Evolutionary conservation across 2,329 filamentous ascomycete species (phyloP), one percentile per base, ranked within the genome.

Genomic region (Penicillium aurantiogriseum): DNA sequence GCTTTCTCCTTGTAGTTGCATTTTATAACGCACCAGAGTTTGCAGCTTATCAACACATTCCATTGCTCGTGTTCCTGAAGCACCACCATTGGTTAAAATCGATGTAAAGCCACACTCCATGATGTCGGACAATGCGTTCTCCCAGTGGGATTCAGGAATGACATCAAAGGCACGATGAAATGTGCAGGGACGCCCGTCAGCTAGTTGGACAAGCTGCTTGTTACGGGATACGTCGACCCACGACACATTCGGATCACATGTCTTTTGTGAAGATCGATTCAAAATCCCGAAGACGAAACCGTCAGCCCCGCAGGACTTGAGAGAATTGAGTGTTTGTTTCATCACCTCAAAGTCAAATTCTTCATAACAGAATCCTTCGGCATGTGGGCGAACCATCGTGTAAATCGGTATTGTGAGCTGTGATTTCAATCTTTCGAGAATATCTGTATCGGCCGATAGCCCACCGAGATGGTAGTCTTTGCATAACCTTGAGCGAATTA

Each of bases 101-200:
- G 71, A 64, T 9, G 52, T 56, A 63, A 83, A 84, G 1, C 81
- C 80, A 52, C 77, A 76, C 1, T 49, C 56, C 0, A 76, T 65
- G n/a, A 81, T 67, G 19, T 69, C 69, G 9, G 75, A 67, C 10
- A 78, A 63, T 0, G 65, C 59, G 1, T 17, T 19, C n/a, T 62
- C 51, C 67, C 67, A 69, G 2, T 56, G 6, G 1, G 49, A 31
- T 15, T 68, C 63, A 0, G 65, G 60, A 13, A 78, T 73, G 42
- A 72, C 62, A 63, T 84, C 82, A 60, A 84, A 81, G 0, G 82
- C 82, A 8, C 81, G 75, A 64, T 84, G 82, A 51, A 85, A 85
- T 3, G 81, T 84, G 63, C 81, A 83, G 2, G 78, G 77, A 27
- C 75, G 64, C 4, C 75, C 73, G 2, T 60, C 65, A 1, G 81